Evolutionary conservation across 2,329 filamentous ascomycete species (phyloP), one percentile per base, ranked within the genome.

Genomic region (Talaromyces sp.): DNA sequence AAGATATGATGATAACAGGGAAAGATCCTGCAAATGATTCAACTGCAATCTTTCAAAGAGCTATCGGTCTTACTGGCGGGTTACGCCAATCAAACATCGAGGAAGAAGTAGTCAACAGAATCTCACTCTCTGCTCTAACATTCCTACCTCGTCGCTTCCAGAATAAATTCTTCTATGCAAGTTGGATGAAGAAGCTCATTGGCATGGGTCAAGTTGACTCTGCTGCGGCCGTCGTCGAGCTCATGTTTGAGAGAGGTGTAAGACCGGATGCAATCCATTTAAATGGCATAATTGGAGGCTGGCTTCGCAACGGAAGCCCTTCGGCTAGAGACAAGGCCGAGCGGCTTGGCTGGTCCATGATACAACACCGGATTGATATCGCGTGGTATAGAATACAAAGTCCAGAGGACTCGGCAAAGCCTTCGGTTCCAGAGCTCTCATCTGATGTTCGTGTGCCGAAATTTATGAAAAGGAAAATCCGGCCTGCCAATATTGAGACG

Each of bases 131-230:
- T 9, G 79, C 79, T 1, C 71, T 88, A 28, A 80, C 80, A 4
- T 71, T 80, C 31, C 71, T 88, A 21, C 86, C 86, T 4, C 72
- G 75, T 12, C 73, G 73, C 37, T 82, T 84, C 61, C 78, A 81
- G 52, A 95, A 96, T 74, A 87, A 88, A 66, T 93, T 92, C 75
- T 91, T 96, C 75, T 89, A 92, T 67, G 90, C 88, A 37, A 93
- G 91, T 69, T 96, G 92, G 93, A 83, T 96, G 70, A 93, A 93
- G 75, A 86, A 89, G 57, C 84, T 96, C 8, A 89, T 96, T 62
- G 88, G 88, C 16, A 84, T 87, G 63, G 87, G 86, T 1, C 84
- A 92, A 66, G 77, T 90, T 14, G 84, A 89, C 62, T 89, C 88
- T 1, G 91, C 91, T 2, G 82, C 85, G 59, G 84, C 86, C 64